A percentile compares a stretch with the other conserved stretches of the same genome.
phyloP scores from a whole-genome alignment of 108 stramenopile genomes.

The Cyclotella kingstonii region DNA sequence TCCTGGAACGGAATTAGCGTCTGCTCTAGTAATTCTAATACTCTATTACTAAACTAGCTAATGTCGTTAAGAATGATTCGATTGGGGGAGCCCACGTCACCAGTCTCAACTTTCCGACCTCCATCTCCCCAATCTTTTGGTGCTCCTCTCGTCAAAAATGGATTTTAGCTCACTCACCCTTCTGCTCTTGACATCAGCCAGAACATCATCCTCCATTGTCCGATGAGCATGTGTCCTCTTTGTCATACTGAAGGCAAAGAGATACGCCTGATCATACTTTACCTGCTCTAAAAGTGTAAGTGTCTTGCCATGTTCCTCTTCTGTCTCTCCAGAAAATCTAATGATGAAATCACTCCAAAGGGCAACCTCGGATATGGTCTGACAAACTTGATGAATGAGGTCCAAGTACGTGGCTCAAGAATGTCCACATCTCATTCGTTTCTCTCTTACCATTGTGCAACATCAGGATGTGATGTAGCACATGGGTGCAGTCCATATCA shows the following conservation, averaged over 20 bases:
- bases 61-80: too few species aligned
- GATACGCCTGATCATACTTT: slow-evolving; percentile 92
- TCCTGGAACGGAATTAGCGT: too few species aligned
- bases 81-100: too few species aligned
- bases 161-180: slow-evolving; percentile 86
- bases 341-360: slow-evolving; percentile 95
- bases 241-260: slow-evolving; percentile 97
- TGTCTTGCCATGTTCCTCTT: slow-evolving; percentile 92
- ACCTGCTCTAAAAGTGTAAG: slow-evolving; percentile 85
- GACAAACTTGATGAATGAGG: slow-evolving; percentile 72
- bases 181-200: slow-evolving; percentile 77
- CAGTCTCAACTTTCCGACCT: slow-evolving; percentile 72
- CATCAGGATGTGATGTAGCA: too few species aligned
- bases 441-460: too few species aligned
- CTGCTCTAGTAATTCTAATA: too few species aligned
- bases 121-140: slow-evolving; percentile 60
- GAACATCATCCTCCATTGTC: slow-evolving; percentile 91
- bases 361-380: slow-evolving; percentile 85
- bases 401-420: slow-evolving; percentile 91
- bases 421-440: slow-evolving; percentile 95
- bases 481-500: too few species aligned
- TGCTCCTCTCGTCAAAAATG: slow-evolving; percentile 69
- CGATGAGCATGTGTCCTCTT: slow-evolving; percentile 93
- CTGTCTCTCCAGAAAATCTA: slow-evolving; percentile 98
- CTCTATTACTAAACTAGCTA: too few species aligned